Percentiles rank a stretch among this genome's conserved stretches.
Evolutionary conservation across 2,329 filamentous ascomycete genomes (phyloP).

Genomic region (Trichoderma sp.): DNA sequence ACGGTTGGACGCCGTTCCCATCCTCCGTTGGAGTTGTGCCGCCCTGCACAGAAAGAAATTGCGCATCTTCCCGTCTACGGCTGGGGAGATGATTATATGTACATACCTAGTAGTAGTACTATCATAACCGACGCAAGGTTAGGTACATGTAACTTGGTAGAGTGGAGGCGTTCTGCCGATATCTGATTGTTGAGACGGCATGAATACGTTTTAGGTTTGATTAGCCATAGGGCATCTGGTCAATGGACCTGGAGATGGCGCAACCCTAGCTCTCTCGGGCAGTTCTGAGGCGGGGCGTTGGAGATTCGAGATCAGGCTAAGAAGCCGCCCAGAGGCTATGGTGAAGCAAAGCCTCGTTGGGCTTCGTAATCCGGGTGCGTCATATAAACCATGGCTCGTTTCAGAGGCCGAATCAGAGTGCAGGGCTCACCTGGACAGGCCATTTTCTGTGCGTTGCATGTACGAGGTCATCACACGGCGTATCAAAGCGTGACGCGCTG

Average conservation of each 20-base stretch:
- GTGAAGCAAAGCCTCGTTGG: neutral
- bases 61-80: too few relatives aligned
- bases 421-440: neutral
- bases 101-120: too few relatives aligned
- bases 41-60: neutral
- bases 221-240: neutral
- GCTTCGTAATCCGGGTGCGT: constrained; percentile 7
- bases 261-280: neutral
- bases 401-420: neutral
- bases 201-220: neutral
- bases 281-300: neutral
- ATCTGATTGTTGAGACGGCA: neutral
- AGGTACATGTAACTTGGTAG: neutral
- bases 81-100: too few relatives aligned
- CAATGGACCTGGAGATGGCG: neutral
- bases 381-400: neutral
- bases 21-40: too few relatives aligned
- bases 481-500: neutral
- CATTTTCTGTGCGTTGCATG: neutral
- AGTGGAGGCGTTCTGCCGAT: too few relatives aligned
- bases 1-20: neutral
- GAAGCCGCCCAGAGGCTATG: neutral
- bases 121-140: too few relatives aligned
- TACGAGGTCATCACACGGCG: neutral
- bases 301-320: neutral